Evolutionary conservation across 2,329 filamentous ascomycete species (phyloP).

Genomic region (Cercospora canescens): DNA sequence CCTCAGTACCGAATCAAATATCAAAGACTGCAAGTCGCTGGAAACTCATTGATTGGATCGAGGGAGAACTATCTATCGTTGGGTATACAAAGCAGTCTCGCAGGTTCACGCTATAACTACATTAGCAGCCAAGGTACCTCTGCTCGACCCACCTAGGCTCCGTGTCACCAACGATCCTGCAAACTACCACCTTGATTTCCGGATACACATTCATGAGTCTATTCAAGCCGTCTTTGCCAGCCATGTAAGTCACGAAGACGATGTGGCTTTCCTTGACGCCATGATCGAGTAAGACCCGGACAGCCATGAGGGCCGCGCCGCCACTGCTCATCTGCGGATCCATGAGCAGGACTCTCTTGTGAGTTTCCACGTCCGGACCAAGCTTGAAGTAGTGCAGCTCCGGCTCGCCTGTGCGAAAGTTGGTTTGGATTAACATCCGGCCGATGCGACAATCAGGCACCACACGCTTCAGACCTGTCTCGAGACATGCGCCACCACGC

Average conservation of each 20-base stretch:
- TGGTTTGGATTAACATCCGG: constrained; percentile 86
- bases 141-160: constrained; percentile 89
- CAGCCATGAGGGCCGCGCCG: constrained; percentile 85
- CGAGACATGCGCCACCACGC: constrained; percentile 83
- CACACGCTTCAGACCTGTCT: constrained; percentile 82
- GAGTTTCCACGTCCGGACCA: constrained; percentile 68
- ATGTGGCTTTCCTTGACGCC: constrained; percentile 82
- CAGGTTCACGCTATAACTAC: neutral
- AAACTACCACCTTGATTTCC: constrained; percentile 80
- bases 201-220: constrained; percentile 87
- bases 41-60: neutral
- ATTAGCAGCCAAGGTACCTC: constrained; percentile 82
- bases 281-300: constrained; percentile 92
- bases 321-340: constrained; percentile 96
- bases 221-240: constrained; percentile 80
- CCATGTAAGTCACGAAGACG: constrained; percentile 89
- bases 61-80: neutral
- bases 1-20: neutral
- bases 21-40: neutral
- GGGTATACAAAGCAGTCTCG: neutral
- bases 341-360: constrained; percentile 80
- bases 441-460: constrained; percentile 92
- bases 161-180: constrained; percentile 75
- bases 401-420: constrained; percentile 77
- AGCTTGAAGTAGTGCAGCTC: constrained; percentile 89